These are phyloP conservation scores for Penicillium argentinense DNA, from an alignment of 495 filamentous ascomycete species.

Conservation along the genomic window DNA sequence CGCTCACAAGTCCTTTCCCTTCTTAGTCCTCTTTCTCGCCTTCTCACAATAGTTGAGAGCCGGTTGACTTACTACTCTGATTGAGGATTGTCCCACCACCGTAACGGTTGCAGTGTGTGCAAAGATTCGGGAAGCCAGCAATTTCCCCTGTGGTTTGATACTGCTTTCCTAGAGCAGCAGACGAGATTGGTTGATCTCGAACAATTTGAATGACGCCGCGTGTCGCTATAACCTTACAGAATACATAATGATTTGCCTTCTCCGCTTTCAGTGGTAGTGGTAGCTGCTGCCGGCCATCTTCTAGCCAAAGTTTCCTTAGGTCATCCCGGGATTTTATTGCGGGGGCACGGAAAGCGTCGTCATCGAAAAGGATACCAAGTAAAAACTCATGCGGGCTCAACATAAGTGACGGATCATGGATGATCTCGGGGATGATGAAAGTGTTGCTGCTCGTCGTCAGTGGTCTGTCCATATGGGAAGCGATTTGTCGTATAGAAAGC, in stretches of 20 bases:
- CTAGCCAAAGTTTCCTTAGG: slow-evolving; percentile 19
- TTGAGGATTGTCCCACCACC: slow-evolving; percentile 24
- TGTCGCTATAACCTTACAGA: slow-evolving; percentile 18
- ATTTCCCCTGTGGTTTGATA: slow-evolving; percentile 24
- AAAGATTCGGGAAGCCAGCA: slow-evolving; percentile 16
- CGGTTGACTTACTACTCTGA: slow-evolving; percentile 8
- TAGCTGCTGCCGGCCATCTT: slow-evolving; percentile 21
- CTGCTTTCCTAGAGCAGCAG: slow-evolving; percentile 11
- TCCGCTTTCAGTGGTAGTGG: slow-evolving; percentile 18
- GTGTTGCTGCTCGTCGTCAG: too few relatives aligned
- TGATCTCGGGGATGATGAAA: slow-evolving; percentile 28
- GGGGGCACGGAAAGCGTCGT: slow-evolving; percentile 20
- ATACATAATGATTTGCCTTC: slow-evolving; percentile 22
- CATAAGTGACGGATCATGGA: slow-evolving; percentile 24
- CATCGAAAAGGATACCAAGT: slow-evolving; percentile 22
- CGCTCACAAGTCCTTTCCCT: slow-evolving; percentile 22
- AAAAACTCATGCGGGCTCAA: slow-evolving; percentile 27
- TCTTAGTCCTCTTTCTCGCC: too few relatives aligned
- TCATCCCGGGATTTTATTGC: slow-evolving; percentile 21
- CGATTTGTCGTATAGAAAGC: too few relatives aligned
- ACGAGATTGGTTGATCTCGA: slow-evolving; percentile 15
- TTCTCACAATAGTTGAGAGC: too few relatives aligned
- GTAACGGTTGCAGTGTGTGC: slow-evolving; percentile 18
- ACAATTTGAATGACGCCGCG: slow-evolving; percentile 4
- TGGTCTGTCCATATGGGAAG: too few relatives aligned